A percentile compares a stretch with the other conserved stretches of the same genome.
Conservation (phyloP, 2,329 filamentous ascomycete species). For the Tolypocladium inflatum region DNA sequence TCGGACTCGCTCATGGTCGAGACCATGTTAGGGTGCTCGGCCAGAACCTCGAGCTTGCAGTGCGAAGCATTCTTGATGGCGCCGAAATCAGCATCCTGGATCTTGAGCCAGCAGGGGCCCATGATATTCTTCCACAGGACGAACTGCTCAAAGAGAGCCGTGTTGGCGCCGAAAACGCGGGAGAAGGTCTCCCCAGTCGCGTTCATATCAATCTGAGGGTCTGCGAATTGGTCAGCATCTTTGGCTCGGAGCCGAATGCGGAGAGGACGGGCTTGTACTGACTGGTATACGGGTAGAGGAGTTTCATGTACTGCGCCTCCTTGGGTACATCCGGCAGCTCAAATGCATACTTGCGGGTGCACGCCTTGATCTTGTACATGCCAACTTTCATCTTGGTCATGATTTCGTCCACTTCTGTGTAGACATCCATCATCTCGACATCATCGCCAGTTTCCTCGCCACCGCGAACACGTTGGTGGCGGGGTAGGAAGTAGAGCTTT, state of each 20-base stretch:
- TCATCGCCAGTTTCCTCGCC: conserved; percentile 66
- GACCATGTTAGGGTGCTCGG: conserved; percentile 69
- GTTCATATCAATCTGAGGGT: conserved; percentile 62
- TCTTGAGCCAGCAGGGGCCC: conserved; percentile 95
- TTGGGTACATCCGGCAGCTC: conserved; percentile 80
- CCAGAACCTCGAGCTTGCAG: conserved; percentile 88
- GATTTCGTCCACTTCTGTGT: conserved; percentile 75
- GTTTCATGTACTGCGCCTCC: conserved; percentile 84
- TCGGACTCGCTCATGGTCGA: conserved; percentile 67
- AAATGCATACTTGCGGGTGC: conserved; percentile 88
- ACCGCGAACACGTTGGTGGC: conserved; percentile 46
- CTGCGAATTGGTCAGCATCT: conserved; percentile 21
- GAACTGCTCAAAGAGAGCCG: conserved; percentile 92
- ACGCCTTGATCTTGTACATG: conserved; percentile 90
- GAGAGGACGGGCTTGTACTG: conserved; percentile 15
- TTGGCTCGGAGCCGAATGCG: neutral
- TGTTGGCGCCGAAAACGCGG: conserved; percentile 87
- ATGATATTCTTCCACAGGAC: conserved; percentile 98
- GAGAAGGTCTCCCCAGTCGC: conserved; percentile 81
- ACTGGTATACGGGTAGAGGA: conserved; percentile 91
- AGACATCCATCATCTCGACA: conserved; percentile 81
- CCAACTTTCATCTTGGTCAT: conserved; percentile 81
- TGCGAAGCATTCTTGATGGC: conserved; percentile 87
- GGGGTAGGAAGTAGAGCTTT: conserved; percentile 87
- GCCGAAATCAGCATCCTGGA: conserved; percentile 75